A percentile compares a stretch with the other conserved stretches of the same genome.
phyloP scores from a whole-genome alignment of 2,329 filamentous ascomycete genomes.

The Neofusicoccum laricinum region DNA sequence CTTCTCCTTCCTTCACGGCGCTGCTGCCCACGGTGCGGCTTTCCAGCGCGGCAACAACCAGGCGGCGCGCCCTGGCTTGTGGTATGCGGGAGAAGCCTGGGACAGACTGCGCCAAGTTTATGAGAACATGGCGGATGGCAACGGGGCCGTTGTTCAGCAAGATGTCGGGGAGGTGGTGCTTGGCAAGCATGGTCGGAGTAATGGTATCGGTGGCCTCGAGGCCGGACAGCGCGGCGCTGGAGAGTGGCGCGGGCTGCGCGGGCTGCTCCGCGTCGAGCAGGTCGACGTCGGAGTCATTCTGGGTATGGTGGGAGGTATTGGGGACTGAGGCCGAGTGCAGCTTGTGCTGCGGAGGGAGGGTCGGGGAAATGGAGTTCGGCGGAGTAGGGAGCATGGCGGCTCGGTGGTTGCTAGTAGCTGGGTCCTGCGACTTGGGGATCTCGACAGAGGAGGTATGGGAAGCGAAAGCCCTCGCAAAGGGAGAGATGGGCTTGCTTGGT shows the following conservation, averaged over 20 bases:
- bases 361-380: conserved; percentile 91
- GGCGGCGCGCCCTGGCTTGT: conserved; percentile 81
- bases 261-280: conserved; percentile 63
- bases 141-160: conserved; percentile 84
- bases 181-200: conserved; percentile 79
- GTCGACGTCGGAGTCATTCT: conserved; percentile 76
- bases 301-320: conserved; percentile 46
- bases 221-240: conserved; percentile 51
- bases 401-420: conserved; percentile 23
- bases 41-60: conserved; percentile 91
- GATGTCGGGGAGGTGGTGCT: conserved; percentile 86
- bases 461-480: conserved; percentile 40
- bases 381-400: conserved; percentile 71
- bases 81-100: conserved; percentile 89
- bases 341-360: conserved; percentile 71
- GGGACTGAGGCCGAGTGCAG: conserved; percentile 57
- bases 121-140: conserved; percentile 93
- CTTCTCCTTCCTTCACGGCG: background rate
- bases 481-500: conserved; percentile 36
- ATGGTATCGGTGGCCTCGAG: conserved; percentile 77
- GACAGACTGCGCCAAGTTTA: conserved; percentile 86
- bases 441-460: conserved; percentile 24
- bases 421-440: conserved; percentile 31
- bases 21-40: conserved; percentile 49
- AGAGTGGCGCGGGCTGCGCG: conserved; percentile 33